Base-by-base conservation (phyloP, 1,284 basidiomycete species). In the Inonotus hispidus region DNA sequence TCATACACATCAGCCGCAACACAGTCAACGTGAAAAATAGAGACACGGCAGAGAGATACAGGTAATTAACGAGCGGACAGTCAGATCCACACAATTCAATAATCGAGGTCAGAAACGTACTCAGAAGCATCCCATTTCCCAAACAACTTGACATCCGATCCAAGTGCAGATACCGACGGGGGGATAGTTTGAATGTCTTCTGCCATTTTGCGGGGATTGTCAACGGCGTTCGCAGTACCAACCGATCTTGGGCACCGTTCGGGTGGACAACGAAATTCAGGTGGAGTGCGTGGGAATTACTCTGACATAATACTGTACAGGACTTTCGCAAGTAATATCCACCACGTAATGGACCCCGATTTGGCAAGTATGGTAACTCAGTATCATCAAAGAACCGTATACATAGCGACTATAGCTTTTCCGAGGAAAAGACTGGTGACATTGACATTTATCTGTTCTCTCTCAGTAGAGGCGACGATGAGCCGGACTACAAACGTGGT, bases 71-170 rank as follows among this genome's bases (percentile, higher is more conserved):
- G 32, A 32, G 32, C 32, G 32, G 8, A 32, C 32, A 32, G 50
- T 64, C 21, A 54, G 38, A 53, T 41, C 4, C 46, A 23, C 29
- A 49, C 13, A 62, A 53, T 32, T 59, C 10, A 59, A 11, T 7
- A 19, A 16, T n/a, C n/a, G n/a, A n/a, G n/a, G 3, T 14, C 21
- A 39, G 10, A 67, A 58, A 87, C 93, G 79, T 81, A 96, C 93
- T 95, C 94, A 74, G 93, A 88, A 66, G 93, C 88, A 64, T 96
- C 94, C 95, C 95, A 98, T 81, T 93, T 93, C 74, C 93, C 93
- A 74, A 98, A 98, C 66, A 98, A 87, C 80, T 95, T 95, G 73
- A 98, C 85, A 74, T 94, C 92, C 74, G 81, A 79, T 69, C 89
- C 90, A 71, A 94, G 82, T 78, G 82, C 92, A 66, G 89, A 89